Conservation (phyloP, 2,329 filamentous ascomycete genomes). For the Apiospora phragmitis region DNA sequence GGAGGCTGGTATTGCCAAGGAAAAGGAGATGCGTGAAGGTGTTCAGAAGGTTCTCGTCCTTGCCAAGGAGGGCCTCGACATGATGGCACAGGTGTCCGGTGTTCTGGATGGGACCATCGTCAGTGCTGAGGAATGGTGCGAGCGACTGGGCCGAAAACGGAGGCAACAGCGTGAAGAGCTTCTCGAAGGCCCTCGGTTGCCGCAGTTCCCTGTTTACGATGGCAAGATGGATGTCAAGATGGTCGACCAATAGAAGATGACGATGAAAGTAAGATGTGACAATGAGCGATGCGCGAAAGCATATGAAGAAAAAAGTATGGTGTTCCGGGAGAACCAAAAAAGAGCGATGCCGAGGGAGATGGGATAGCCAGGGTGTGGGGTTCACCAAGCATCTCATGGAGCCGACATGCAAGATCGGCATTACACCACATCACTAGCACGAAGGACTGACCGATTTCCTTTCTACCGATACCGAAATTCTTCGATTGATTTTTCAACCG, state of each 20-base stretch:
- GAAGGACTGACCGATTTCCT: background rate
- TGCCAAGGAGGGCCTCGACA: slow-evolving; percentile 87
- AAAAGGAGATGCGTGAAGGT: slow-evolving; percentile 49
- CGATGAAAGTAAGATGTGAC: background rate
- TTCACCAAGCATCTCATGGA: slow-evolving; percentile 9
- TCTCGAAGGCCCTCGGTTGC: slow-evolving; percentile 17
- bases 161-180: slow-evolving; percentile 32
- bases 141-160: slow-evolving; percentile 63
- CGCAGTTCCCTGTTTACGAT: slow-evolving; percentile 8
- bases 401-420: slow-evolving; percentile 6
- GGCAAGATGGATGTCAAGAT: slow-evolving; percentile 14
- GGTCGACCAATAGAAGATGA: background rate
- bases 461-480: background rate
- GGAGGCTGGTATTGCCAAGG: slow-evolving; percentile 39
- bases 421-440: background rate
- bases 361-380: background rate
- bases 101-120: slow-evolving; percentile 87
- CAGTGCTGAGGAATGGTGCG: slow-evolving; percentile 90
- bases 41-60: slow-evolving; percentile 82
- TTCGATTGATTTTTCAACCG: slow-evolving; percentile 16
- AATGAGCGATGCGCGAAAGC: background rate
- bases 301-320: background rate
- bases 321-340: background rate
- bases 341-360: slow-evolving; percentile 6
- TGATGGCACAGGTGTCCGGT: slow-evolving; percentile 88